Percentiles rank a stretch among this genome's conserved stretches.
phyloP scores from a whole-genome alignment of 2,329 filamentous ascomycete species.

The Ascocoryne sarcoides region DNA sequence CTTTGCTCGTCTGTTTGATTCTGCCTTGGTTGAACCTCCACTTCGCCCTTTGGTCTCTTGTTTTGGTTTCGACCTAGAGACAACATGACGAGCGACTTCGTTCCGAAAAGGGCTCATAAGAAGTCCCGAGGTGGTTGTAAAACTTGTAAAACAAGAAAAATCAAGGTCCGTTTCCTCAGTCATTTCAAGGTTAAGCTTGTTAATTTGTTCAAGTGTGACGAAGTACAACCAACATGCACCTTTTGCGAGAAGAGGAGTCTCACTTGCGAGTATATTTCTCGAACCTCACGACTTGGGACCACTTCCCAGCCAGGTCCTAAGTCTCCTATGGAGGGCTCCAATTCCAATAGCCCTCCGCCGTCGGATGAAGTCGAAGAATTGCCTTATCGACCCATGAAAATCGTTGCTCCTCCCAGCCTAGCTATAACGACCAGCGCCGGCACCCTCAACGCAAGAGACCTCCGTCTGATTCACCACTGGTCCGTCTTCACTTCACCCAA shows the following conservation, averaged over 20 bases:
- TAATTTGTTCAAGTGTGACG: conserved; percentile 20
- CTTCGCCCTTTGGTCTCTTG: too few species aligned
- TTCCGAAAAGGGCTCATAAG: conserved; percentile 25
- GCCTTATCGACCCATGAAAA: conserved; percentile 1
- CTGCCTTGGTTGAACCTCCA: too few species aligned
- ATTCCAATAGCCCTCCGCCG: neutral
- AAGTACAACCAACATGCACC: conserved; percentile 22
- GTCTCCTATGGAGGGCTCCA: neutral
- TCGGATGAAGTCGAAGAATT: neutral
- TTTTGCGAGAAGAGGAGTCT: conserved; percentile 23
- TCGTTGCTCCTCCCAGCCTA: conserved; percentile 7
- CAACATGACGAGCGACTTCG: conserved; percentile 18
- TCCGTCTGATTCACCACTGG: conserved; percentile 25
- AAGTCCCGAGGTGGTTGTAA: conserved; percentile 26
- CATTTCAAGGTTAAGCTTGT: conserved; percentile 1
- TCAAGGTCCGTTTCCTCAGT: conserved; percentile 19
- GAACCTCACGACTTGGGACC: neutral
- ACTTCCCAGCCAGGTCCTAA: conserved; percentile 1
- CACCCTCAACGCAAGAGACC: conserved; percentile 15
- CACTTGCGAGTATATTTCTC: conserved; percentile 17
- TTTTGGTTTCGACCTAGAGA: conserved; percentile 1
- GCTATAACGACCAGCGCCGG: conserved; percentile 11
- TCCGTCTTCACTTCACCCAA: conserved; percentile 17
- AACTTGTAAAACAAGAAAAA: conserved; percentile 25
- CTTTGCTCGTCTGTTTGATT: too few species aligned